Evolutionary conservation across 768 basidiomycete genomes (phyloP), one percentile per base, ranked within the genome.

Genomic region (Fibroporia radiculosa): DNA sequence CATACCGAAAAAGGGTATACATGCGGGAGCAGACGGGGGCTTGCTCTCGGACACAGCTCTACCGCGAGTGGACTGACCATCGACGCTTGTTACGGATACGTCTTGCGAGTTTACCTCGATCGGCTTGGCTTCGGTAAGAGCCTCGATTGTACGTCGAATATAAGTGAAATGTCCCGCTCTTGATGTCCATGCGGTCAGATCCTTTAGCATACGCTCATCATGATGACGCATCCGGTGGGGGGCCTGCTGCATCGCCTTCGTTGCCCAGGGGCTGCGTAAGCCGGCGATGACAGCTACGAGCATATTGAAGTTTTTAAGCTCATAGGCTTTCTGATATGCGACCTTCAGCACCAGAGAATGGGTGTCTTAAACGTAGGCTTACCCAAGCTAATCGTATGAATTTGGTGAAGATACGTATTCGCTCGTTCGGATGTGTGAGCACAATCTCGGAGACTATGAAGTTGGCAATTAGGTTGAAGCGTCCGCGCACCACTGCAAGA

Each of bases 381-480:
- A 91, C 90, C 73, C 80, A 90, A 29, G 92, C 92, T 45, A 95
- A 68, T 32, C 88, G 80, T 49, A 93, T 80, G 59, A 95, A 84
- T 65, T 91, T 93, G 47, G 67, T 68, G 39, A 88, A 75, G 16
- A 96, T 65, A 37, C 71, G 49, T 27, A 71, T 73, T 16, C 92
- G 74, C 42, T 88, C 80, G 42, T 62, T 62, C 4, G 80, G 81
- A 7, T 73, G 73, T 1, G 91, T 84, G 45, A 90, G 65, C 19
- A 91, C 74, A 42, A 95, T 75, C 66, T 96, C 93, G 3, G 86
- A 81, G 18, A 77, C 68, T 5, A 83, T 77, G 54, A 92, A 96
- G 54, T 83, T 82, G 2, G 82, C 79, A 64, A 90, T 78, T 35
- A 93, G 65, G 57, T 92, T 91, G 66, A 92, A 93, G 19, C 91